Evolutionary conservation across 257 asterid genomes (phyloP), one percentile per base, ranked within the genome.

Genomic region (Scutellaria baicalensis): DNA sequence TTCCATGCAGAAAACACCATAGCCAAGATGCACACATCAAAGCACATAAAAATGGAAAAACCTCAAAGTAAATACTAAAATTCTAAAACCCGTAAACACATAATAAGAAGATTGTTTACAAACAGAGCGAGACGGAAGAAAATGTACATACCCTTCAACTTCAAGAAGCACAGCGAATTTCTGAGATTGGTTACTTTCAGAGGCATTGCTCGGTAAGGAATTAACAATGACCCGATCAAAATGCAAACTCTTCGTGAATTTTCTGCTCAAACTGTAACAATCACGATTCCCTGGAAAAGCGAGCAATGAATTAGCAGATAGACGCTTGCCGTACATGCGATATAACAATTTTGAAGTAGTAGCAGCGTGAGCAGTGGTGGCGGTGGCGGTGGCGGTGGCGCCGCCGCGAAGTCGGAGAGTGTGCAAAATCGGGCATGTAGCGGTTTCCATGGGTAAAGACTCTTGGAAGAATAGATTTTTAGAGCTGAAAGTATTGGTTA

Each of bases 121-220:
- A 33, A 6, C 23, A 64, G 20, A 54, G 6, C 2, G 33, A 58
- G 39, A 62, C 18, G 23, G 59, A 36, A 59, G 39, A 13, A 70
- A n/a, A n/a, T n/a, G 13, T 11, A 49, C 71, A 43, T 55, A 93
- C 99, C 97, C 97, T 83, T 93, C 99, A 70, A 86, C 95, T 86
- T 93, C 93, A 68, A 93, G 87, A 61, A 93, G 93, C 78, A 89
- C 76, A 20, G 96, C 91, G 64, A 87, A 79, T 71, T 86, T 69
- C 56, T 67, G 80, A 72, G 90, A 71, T 63, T 77, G 82, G 54
- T 64, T 70, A 17, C 68, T 52, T 16, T 72, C 90, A 52, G 71
- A 6, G 47, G 40, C 13, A 33, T 58, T 56, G 14, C 21, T 35
- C 6, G 85, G 61, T 17, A 84, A 71, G 36, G 80, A 71, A 71